Base-by-base conservation (phyloP, 177 flowering plant species). In the Vitis hybrid region DNA sequence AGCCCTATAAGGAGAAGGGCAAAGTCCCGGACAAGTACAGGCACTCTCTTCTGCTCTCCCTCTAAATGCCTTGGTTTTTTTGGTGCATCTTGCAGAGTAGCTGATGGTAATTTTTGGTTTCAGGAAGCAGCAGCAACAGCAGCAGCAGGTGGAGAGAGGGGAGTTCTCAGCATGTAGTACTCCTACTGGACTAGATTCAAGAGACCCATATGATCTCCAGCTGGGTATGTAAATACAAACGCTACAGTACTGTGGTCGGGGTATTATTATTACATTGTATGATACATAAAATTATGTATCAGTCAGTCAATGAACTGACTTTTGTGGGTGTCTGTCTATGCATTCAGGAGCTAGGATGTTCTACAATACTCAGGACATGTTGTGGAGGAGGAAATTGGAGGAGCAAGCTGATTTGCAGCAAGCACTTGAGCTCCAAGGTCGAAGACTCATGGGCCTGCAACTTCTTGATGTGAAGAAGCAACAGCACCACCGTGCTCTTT, bases 1-100 rank as follows among this genome's bases (percentile, higher is more conserved):
- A 89, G 81, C 91, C 94, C 50, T 89, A 89, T 86, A 89, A 89
- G 76, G 93, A 89, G 79, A 89, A 89, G 77, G 93, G 93, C 57
- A 89, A 89, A 82, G 83, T 89, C 56, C 87, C 88, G 3, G 91
- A 88, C 73, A 85, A 88, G 81, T 85, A 75, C 77, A 81, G 82
- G 86, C 78, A 76, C 70, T 53, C 54, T 67, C 71, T 68, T 74
- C 70, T 15, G 24, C 59, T 62, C 65, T 11, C 19, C 18, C 64
- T 63, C 61, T 3, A 50, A 13, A 13, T 11, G 11, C 61, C 38
- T 51, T 22, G 2, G 1, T 53, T 14, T 58, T 54, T 20, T 55
- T 33, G 19, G 4, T 64, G 31, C 31, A 4, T 17, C 44, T 20
- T 49, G 1, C 11, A 4, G n/a, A 56, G 24, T 55, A 5, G 15